Evolutionary conservation across 129 eudicot species (phyloP), one percentile per base, ranked within the genome.

Genomic region (Kitagawia praeruptora): DNA sequence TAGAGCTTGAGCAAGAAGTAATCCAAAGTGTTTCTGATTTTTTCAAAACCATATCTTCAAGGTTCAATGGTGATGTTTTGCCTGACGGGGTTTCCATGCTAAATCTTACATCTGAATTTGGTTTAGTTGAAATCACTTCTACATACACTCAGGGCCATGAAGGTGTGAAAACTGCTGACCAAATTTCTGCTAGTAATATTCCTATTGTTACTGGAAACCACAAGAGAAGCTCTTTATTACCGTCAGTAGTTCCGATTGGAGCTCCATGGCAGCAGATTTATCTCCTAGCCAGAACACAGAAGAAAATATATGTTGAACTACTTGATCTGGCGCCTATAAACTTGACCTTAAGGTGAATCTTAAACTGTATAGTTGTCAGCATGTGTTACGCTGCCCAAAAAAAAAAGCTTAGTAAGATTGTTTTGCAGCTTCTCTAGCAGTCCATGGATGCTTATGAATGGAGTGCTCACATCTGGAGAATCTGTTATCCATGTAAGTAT

Each of bases 221-320:
- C 9, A 78, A 67, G 80, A 83, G 64, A 71, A 51, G 53, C 70
- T 75, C 76, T n/a, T 80, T 89, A 75, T 82, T 84, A 27, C 96
- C 95, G 40, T 78, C 83, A 39, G 67, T 89, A 46, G 83, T 87
- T 71, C 99, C 99, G 74, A 90, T 92, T 75, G 99, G 99, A 83
- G 99, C 99, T 83, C 99, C 99, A 15, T 90, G 98, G 97, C 99
- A 96, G 87, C 84, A 92, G 81, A 90, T 92, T 78, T 88, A 85
- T 78, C 90, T 89, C 81, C 82, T 89, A 18, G 93, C 98, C 54
- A 85, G 89, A 83, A 89, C 89, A 84, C 92, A 96, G 82, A 92
- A 92, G 89, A 96, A 96, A 79, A 89, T 92, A 79, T 96, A 92
- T 49, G 87, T 96, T 46, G 95, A 96, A 81, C 87, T 81, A 46